phyloP scores from a whole-genome alignment of 805 yeast genomes.

The Cyberlindnera xylosilytica region DNA sequence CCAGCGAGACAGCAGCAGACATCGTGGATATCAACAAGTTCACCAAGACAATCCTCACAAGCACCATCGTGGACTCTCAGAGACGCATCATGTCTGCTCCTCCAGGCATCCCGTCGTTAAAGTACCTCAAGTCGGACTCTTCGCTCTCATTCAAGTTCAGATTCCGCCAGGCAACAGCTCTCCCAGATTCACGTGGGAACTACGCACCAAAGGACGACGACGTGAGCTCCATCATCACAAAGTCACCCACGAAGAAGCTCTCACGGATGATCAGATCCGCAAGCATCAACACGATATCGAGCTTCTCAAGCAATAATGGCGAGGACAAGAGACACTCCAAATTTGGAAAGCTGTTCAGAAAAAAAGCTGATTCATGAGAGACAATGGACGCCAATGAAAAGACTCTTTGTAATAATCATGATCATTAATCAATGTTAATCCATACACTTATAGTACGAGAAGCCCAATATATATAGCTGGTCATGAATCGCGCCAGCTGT shows the following conservation, averaged over 20 bases:
- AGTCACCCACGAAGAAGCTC: constrained; percentile 23
- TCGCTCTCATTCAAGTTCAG: constrained; percentile 15
- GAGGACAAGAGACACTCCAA: constrained; percentile 4
- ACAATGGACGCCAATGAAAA: too few relatives aligned
- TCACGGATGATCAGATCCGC: constrained; percentile 28
- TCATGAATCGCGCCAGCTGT: too few relatives aligned
- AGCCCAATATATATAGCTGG: too few relatives aligned
- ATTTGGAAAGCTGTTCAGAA: constrained; percentile 17
- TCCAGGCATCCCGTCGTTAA: constrained; percentile 10
- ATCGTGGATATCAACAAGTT: constrained; percentile 9
- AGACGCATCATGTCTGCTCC: constrained; percentile 9
- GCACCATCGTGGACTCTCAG: constrained; percentile 18
- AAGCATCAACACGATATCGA: constrained; percentile 25
- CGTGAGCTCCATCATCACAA: constrained; percentile 4
- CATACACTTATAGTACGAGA: too few relatives aligned
- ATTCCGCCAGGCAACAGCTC: constrained; percentile 2
- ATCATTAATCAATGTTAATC: too few relatives aligned
- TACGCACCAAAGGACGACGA: background rate
- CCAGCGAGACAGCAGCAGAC: constrained; percentile 19
- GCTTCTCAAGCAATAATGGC: constrained; percentile 11
- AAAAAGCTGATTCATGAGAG: too few relatives aligned
- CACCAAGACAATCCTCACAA: constrained; percentile 6
- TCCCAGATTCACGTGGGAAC: background rate
- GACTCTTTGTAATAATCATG: too few relatives aligned
- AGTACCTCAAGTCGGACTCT: constrained; percentile 16